Conservation (phyloP, 257 asterid species). For the Solanum medicagineum region DNA sequence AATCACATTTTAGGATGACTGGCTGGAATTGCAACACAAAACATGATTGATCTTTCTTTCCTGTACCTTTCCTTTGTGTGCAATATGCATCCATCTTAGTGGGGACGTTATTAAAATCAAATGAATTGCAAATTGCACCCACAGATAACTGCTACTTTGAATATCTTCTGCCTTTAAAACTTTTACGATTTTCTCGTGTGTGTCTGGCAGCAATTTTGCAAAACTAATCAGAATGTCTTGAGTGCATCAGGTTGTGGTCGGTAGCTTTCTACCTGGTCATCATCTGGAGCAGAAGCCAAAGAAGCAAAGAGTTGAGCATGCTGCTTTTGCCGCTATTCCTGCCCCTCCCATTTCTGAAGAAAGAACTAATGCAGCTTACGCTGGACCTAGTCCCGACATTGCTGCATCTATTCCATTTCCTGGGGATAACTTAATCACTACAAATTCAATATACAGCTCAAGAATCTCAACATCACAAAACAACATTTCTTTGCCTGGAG, state of each 20-base stretch:
- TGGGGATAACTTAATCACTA: conserved; percentile 28
- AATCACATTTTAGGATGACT: background rate
- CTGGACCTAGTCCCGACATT: conserved; percentile 23
- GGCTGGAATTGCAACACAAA: background rate
- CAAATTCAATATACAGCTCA: conserved; percentile 27
- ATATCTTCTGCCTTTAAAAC: background rate
- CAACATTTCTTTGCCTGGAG: conserved; percentile 26
- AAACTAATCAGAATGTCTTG: background rate
- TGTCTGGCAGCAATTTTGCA: background rate
- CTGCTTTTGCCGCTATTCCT: conserved; percentile 27
- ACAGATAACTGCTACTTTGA: background rate
- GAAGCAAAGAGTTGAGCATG: conserved; percentile 50
- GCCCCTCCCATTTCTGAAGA: conserved; percentile 32
- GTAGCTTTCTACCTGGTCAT: conserved; percentile 48
- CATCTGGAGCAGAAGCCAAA: conserved; percentile 41
- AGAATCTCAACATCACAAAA: conserved; percentile 26
- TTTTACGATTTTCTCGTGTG: background rate
- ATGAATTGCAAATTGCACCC: background rate
- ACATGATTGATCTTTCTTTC: background rate
- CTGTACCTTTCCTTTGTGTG: background rate
- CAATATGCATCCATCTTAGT: background rate
- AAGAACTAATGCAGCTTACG: conserved; percentile 21
- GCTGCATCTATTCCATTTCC: conserved; percentile 39
- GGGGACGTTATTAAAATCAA: background rate
- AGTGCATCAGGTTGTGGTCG: conserved; percentile 60